Evolutionary conservation across 805 yeast species (phyloP), one percentile per base, ranked within the genome.

Genomic region (Monosporozyma solicola): DNA sequence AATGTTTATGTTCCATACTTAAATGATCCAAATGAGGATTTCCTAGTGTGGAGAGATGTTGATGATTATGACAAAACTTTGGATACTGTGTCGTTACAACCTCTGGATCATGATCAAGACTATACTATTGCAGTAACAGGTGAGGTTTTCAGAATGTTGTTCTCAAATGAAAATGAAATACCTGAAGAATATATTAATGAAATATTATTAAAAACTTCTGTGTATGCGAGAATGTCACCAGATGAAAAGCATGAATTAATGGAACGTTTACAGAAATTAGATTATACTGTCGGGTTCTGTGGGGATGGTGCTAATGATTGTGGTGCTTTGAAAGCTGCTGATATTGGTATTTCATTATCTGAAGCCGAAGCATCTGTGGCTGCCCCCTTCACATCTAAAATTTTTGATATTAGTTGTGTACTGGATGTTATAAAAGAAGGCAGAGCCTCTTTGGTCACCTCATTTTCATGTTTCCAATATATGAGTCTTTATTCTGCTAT

Each of bases 271-370:
- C 96, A 90, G 67, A 77, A 74, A 24, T 65, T 94, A 22, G 97
- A 91, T 62, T 92, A 92, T 65, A 88, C 96, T 0, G 95, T 89
- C 48, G 96, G 97, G 2, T 94, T 94, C 69, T 94, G 98, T 71
- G 99, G 99, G 39, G 99, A 94, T 72, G 99, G 99, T 58, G 99
- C 99, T 5, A 94, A 94, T 69, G 99, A 94, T 66, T 94, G 98
- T 71, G 99, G 99, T 59, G 99, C 99, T 0, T 74, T 94, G 54
- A 94, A 92, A 63, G 96, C 97, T 13, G 98, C 99, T 0, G 96
- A 94, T 71, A 96, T 95, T 50, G 99, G 99, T 16, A 82, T 94
- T 20, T 92, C 98, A 0, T 72, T 94, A 48, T 87, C 96, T 31
- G 99, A 94, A 67, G 99, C 98, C 0, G 99, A 94, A 66, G 99